These are phyloP conservation scores for Gloeopeniophorella convolvens DNA, from an alignment of 768 basidiomycete genomes.

Conservation along the genomic window DNA sequence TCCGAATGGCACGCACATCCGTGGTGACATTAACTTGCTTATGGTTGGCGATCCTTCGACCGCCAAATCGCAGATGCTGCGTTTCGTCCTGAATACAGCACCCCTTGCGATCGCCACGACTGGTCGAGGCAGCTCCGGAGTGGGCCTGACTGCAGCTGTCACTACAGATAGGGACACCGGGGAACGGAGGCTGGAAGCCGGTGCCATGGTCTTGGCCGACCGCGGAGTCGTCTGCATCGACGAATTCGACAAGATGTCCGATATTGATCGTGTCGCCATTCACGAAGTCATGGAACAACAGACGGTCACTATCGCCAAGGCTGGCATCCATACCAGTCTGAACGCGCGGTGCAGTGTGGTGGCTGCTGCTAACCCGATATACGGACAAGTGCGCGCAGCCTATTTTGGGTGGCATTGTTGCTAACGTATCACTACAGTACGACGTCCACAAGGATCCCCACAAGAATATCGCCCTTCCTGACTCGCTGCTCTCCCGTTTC, in stretches of 20 bases:
- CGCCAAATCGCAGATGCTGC: slow-evolving; percentile 92
- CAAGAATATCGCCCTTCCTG: slow-evolving; percentile 96
- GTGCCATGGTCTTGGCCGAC: slow-evolving; percentile 99
- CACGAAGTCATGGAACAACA: slow-evolving; percentile 99
- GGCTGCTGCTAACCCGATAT: slow-evolving; percentile 97
- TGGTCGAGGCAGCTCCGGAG: slow-evolving; percentile 95
- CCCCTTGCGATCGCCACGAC: slow-evolving; percentile 98
- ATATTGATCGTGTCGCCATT: slow-evolving; percentile 96
- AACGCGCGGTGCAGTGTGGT: slow-evolving; percentile 98
- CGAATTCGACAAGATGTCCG: slow-evolving; percentile 99
- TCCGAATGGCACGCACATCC: slow-evolving; percentile 94
- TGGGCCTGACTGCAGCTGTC: slow-evolving; percentile 97
- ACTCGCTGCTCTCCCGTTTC: slow-evolving; percentile 97
- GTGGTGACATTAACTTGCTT: slow-evolving; percentile 98
- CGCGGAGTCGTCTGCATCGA: slow-evolving; percentile 99
- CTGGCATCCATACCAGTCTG: slow-evolving; percentile 96
- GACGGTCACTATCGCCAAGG: slow-evolving; percentile 98
- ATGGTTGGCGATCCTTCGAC: slow-evolving; percentile 99
- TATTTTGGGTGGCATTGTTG: background rate
- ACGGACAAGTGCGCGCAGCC: slow-evolving; percentile 60
- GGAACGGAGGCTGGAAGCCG: slow-evolving; percentile 93
- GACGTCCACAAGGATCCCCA: slow-evolving; percentile 99
- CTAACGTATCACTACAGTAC: slow-evolving; percentile 49
- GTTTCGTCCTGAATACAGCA: slow-evolving; percentile 93
- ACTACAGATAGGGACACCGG: slow-evolving; percentile 98